Evolutionary conservation across 345 rosid species (phyloP).

Genomic region (Eucalyptus paniculata): DNA sequence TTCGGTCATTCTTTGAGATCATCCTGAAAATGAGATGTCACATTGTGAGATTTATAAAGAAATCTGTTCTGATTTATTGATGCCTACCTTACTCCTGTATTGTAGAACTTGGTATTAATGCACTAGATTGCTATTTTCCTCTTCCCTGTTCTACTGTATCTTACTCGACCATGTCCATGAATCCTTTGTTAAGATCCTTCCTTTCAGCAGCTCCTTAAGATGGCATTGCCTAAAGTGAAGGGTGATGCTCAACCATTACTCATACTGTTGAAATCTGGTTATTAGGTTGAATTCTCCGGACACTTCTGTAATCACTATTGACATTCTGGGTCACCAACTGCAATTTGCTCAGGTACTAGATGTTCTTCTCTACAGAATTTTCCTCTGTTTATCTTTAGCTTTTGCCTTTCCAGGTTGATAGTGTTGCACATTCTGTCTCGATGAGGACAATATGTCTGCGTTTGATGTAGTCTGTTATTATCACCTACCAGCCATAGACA

Average conservation of each 20-base stretch:
- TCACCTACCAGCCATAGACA: background rate
- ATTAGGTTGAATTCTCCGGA: slow-evolving; percentile 77
- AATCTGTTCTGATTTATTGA: background rate
- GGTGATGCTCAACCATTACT: background rate
- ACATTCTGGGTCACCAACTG: slow-evolving; percentile 62
- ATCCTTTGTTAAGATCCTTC: background rate
- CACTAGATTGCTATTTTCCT: background rate
- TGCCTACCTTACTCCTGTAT: background rate
- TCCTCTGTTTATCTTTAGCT: background rate
- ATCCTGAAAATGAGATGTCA: background rate
- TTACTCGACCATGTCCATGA: background rate
- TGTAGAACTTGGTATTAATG: background rate
- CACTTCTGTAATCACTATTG: slow-evolving; percentile 49
- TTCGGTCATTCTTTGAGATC: background rate
- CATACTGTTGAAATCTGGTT: background rate
- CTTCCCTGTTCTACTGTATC: background rate
- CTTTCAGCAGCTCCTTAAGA: background rate
- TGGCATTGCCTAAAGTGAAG: background rate
- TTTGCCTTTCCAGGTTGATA: background rate
- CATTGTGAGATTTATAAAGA: background rate
- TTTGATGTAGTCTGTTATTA: background rate
- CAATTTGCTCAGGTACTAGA: slow-evolving; percentile 60
- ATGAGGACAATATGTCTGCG: background rate
- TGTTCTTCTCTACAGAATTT: background rate
- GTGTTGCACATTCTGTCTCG: background rate